A percentile compares a stretch with the other conserved stretches of the same genome.
phyloP scores from a whole-genome alignment of 2,329 filamentous ascomycete genomes.

The Curvularia hawaiiensis region DNA sequence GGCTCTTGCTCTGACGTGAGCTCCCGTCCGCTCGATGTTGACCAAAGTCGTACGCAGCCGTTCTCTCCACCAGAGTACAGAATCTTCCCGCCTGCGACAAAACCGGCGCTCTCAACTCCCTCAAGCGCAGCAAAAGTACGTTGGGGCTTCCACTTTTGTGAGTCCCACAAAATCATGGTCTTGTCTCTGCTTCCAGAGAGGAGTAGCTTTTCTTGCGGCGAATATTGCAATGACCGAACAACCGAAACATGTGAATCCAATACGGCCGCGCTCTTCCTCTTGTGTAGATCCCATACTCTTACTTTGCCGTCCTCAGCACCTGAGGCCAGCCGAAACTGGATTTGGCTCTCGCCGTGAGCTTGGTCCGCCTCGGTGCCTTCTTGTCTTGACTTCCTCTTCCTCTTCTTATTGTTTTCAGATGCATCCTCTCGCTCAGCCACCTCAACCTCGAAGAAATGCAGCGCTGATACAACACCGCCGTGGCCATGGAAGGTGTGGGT shows the following conservation, averaged over 20 bases:
- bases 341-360: constrained; percentile 53
- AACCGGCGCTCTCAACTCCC: constrained; percentile 81
- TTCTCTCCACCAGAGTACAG: constrained; percentile 86
- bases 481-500: constrained; percentile 96
- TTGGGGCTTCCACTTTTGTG: constrained; percentile 79
- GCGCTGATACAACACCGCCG: constrained; percentile 85
- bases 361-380: constrained; percentile 51
- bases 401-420: constrained; percentile 44
- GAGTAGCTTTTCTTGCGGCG: constrained; percentile 71
- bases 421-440: constrained; percentile 54
- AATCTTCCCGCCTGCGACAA: constrained; percentile 71
- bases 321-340: constrained; percentile 80
- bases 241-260: constrained; percentile 95
- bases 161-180: constrained; percentile 91
- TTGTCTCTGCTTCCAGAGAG: constrained; percentile 91
- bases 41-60: constrained; percentile 84
- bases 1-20: constrained; percentile 74
- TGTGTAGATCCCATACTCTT: constrained; percentile 88
- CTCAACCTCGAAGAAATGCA: constrained; percentile 86
- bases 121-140: constrained; percentile 85
- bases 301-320: constrained; percentile 95
- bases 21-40: constrained; percentile 76
- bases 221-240: constrained; percentile 86
- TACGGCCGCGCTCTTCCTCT: constrained; percentile 74
- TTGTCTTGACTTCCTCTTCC: constrained; percentile 51